A percentile compares a stretch with the other conserved stretches of the same genome.
Evolutionary conservation across 495 filamentous ascomycete genomes (phyloP).

Genomic region (Podospora conica): DNA sequence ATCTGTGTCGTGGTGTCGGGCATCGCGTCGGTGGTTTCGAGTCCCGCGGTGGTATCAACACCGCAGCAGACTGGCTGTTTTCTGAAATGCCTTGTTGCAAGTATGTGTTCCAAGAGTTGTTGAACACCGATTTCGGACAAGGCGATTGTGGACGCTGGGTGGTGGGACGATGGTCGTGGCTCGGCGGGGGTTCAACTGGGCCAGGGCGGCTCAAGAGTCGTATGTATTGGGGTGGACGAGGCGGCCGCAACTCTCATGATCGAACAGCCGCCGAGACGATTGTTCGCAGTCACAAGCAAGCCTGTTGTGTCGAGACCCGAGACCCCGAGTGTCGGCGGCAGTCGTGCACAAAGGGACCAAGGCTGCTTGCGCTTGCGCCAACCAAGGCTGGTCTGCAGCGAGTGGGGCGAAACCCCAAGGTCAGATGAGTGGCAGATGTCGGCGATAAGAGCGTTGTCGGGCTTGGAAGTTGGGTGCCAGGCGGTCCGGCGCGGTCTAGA

Average conservation of each 20-base stretch:
- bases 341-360: not conserved
- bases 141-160: not conserved
- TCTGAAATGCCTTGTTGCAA: not conserved
- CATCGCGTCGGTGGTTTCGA: not conserved
- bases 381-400: not conserved
- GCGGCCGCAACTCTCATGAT: conserved; percentile 23
- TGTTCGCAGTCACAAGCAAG: not conserved
- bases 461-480: not conserved
- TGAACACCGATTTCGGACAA: not conserved
- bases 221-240: conserved; percentile 11
- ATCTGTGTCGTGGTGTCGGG: conserved; percentile 2
- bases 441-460: not conserved
- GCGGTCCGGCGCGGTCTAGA: not conserved
- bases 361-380: not conserved
- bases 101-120: not conserved
- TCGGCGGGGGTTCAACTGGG: conserved; percentile 8
- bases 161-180: not conserved
- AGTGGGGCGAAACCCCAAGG: not conserved
- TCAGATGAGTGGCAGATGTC: not conserved
- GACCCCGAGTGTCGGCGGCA: not conserved
- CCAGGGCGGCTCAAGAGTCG: conserved; percentile 21
- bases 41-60: not conserved
- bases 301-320: not conserved
- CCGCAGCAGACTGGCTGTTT: not conserved
- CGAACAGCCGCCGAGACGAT: not conserved